Percentiles rank a stretch among this genome's conserved stretches.
Evolutionary conservation across 2,329 filamentous ascomycete genomes (phyloP).

Genomic region (Ophiostoma montium): DNA sequence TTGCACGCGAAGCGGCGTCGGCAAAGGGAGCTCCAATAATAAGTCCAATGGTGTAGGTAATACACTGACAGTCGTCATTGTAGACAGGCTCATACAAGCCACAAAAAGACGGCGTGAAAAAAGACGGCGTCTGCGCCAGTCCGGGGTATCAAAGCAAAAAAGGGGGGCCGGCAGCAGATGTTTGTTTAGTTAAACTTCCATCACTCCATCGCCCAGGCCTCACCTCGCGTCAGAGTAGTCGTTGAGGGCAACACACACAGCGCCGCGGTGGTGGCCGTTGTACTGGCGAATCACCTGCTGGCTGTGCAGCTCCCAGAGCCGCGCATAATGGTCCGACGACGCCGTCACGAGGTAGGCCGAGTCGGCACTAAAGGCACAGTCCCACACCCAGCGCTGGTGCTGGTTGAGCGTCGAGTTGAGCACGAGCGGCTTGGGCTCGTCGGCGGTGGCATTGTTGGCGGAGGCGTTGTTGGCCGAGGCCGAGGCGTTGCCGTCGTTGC

Average conservation of each 20-base stretch:
- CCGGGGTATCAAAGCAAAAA: background rate
- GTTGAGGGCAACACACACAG: slow-evolving; percentile 85
- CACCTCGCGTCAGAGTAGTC: slow-evolving; percentile 54
- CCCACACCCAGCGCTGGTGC: slow-evolving; percentile 95
- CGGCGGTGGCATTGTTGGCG: slow-evolving; percentile 16
- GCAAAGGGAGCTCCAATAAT: no score
- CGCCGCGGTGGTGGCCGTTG: slow-evolving; percentile 83
- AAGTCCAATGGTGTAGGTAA: no score
- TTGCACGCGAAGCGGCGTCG: no score
- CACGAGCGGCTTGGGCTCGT: slow-evolving; percentile 48
- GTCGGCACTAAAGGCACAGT: slow-evolving; percentile 89
- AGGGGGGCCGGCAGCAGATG: background rate
- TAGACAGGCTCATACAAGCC: no score
- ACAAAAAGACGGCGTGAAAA: no score
- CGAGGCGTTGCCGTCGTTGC: no score
- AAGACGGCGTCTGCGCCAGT: no score
- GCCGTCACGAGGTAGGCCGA: slow-evolving; percentile 87
- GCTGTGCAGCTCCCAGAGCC: slow-evolving; percentile 76
- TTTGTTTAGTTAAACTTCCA: background rate
- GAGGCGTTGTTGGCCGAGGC: no score
- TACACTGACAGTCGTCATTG: no score
- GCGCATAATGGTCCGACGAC: slow-evolving; percentile 84
- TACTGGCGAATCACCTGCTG: slow-evolving; percentile 90
- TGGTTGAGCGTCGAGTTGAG: slow-evolving; percentile 78
- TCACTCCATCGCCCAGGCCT: no score